A percentile compares a stretch with the other conserved stretches of the same genome.
Evolutionary conservation across 441 rosid genomes (phyloP).

Genomic region (Mallotus repandus): DNA sequence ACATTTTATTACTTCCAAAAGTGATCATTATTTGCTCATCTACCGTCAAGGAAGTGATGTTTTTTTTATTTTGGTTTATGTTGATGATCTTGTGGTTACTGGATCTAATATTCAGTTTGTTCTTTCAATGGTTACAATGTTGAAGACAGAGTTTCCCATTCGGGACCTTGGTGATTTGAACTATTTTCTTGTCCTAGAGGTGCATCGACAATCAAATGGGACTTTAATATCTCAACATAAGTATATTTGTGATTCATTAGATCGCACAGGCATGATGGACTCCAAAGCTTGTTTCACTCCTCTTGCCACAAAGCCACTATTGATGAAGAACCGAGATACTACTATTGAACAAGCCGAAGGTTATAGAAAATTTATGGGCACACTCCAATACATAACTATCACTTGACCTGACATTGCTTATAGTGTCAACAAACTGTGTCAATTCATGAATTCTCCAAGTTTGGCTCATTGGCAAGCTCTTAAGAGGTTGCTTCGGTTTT

Average conservation of each 20-base stretch:
- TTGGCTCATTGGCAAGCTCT: neutral
- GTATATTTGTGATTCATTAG: neutral
- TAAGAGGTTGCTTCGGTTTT: neutral
- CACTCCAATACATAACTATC: neutral
- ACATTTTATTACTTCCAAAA: too few relatives aligned
- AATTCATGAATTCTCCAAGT: neutral
- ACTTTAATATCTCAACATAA: neutral
- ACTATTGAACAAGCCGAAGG: neutral
- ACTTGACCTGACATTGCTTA: neutral
- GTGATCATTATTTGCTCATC: too few relatives aligned
- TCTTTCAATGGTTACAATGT: neutral
- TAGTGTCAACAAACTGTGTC: too few relatives aligned
- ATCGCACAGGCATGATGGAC: neutral
- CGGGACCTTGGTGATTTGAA: neutral
- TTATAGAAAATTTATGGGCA: neutral
- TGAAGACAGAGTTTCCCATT: neutral
- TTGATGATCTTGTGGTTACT: too few relatives aligned
- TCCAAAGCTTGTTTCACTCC: neutral
- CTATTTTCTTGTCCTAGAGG: neutral
- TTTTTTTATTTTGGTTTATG: too few relatives aligned
- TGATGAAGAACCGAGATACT: neutral
- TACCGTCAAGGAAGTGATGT: too few relatives aligned
- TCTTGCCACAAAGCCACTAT: neutral
- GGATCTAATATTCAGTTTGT: neutral
- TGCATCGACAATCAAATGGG: neutral